Conservation (phyloP, 805 yeast genomes). For the Kodamaea kaohsiungensis region DNA sequence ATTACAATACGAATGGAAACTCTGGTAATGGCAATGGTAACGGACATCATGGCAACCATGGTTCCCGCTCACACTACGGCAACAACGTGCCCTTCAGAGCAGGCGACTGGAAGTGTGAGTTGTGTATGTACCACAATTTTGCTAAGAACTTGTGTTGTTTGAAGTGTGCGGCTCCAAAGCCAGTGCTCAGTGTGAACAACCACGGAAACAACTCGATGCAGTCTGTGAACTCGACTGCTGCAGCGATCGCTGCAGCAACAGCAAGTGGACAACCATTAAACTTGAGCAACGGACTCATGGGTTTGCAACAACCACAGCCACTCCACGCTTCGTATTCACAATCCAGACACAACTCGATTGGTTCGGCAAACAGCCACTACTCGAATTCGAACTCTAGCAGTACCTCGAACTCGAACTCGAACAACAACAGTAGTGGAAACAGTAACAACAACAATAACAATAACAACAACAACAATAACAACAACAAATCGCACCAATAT, state of each 20-base stretch:
- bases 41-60: slow-evolving; percentile 16
- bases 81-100: slow-evolving; percentile 89
- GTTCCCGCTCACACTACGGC: slow-evolving; percentile 24
- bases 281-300: slow-evolving; percentile 30
- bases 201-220: slow-evolving; percentile 22
- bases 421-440: not conserved
- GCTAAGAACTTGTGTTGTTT: slow-evolving; percentile 87
- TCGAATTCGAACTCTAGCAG: slow-evolving; percentile 8
- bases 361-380: slow-evolving; percentile 11
- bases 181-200: slow-evolving; percentile 29
- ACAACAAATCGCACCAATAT: slow-evolving; percentile 19
- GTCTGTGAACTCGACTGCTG: slow-evolving; percentile 44
- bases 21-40: slow-evolving; percentile 15
- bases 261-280: slow-evolving; percentile 49
- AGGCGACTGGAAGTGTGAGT: slow-evolving; percentile 95
- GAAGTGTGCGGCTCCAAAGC: slow-evolving; percentile 80
- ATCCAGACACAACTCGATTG: slow-evolving; percentile 13
- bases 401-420: slow-evolving; percentile 9
- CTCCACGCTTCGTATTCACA: slow-evolving; percentile 20
- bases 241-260: slow-evolving; percentile 49
- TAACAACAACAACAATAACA: slow-evolving; percentile 15
- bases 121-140: slow-evolving; percentile 86
- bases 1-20: slow-evolving; percentile 24
- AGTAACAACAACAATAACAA: slow-evolving; percentile 16
- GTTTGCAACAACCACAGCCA: slow-evolving; percentile 38